Evolutionary conservation across 352 stramenopile genomes (phyloP), one percentile per base, ranked within the genome.

Genomic region (Pythium rishiriense): DNA sequence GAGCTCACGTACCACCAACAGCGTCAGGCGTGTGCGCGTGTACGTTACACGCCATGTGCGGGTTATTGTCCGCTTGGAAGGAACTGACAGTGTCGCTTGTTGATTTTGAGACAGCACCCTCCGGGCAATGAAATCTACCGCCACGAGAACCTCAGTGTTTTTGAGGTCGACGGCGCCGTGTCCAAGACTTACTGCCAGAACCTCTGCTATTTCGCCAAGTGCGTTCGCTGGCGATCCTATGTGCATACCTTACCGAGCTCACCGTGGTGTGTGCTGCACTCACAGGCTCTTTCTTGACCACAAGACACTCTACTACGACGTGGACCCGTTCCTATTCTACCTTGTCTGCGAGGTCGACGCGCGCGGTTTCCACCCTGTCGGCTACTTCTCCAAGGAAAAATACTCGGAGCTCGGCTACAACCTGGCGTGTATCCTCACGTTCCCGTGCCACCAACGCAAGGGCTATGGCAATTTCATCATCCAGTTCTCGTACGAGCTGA

Each of bases 401-500:
- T 84, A 97, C 53, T 98, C 91, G 22, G 84, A 96, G 47, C 87
- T 99, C 67, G 97, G 97, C 6, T 99, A 99, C 82, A 99, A 99
- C 74, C 75, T 99, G 33, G 97, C 98, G 31, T 99, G 98, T 76
- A 99, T 99, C 68, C 85, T 99, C 28, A 99, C 97, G 14, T 98
- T 99, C 73, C 98, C 98, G 19, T 98, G 98, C 73, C 98, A 98
- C 73, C 98, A 99, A 78, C 93, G 98, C 51, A 97, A 97, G 68
- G 98, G 98, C 31, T 99, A 99, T 76, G 98, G 98, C 45, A 99
- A 99, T 75, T 99, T 99, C 65, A 98, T 99, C 64, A 99, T 99
- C 70, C 97, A 93, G 60, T 94, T 99, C 48, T 98, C 91, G 11
- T 99, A 99, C 80, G 97, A 99, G 76, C 83, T 99, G 19, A 98